Base-by-base conservation (phyloP, 108 stramenopile genomes). In the Skeletonema potamos region DNA sequence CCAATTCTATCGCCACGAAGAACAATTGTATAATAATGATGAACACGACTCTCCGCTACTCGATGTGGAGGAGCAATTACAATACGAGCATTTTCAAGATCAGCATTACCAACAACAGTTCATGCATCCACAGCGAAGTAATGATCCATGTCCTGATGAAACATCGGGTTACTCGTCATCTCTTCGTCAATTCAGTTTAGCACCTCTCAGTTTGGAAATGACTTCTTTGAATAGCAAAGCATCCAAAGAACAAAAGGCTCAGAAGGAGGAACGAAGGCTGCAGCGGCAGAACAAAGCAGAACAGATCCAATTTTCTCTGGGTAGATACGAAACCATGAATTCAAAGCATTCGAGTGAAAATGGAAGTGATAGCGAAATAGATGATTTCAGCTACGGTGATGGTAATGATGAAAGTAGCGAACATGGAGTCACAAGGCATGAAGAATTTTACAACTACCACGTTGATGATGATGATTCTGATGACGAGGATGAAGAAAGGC, bases 81-180 rank as follows among this genome's bases (percentile, higher is more conserved):
- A 62, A 22, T 62, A 62, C 20, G 61, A 62, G 6, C 32, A 37
- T 78, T 82, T 60, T 86, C 84, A 22, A 88, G 61, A 27, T 72
- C 67, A 32, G 85, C 83, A 72, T 86, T 88, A 62, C 71, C 60
- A 63, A 83, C 89, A 36, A 88, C 87, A 13, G 76, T 84, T 6
- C n/a, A 58, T 7, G 87, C 73, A 46, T 86, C 89, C 13, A 58
- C 79, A 17, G 59, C 66, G 43, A 84, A 77, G 0, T 77, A 62
- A 70, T 85, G 84, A 15, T 82, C 84, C 2, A 83, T 79, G n/a
- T 27, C 48, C 18, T 22, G 48, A 51, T 51, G 48, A 51, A 51
- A 51, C 8, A 6, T 20, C 33, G 33, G 32, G 15, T 22, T 36
- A 33, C 30, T 62, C 61, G 26, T 34, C 61, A 13, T 36, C 28